These are phyloP conservation scores for Quercus tomentella DNA, from an alignment of 331 rosid genomes.

Conservation along the genomic window DNA sequence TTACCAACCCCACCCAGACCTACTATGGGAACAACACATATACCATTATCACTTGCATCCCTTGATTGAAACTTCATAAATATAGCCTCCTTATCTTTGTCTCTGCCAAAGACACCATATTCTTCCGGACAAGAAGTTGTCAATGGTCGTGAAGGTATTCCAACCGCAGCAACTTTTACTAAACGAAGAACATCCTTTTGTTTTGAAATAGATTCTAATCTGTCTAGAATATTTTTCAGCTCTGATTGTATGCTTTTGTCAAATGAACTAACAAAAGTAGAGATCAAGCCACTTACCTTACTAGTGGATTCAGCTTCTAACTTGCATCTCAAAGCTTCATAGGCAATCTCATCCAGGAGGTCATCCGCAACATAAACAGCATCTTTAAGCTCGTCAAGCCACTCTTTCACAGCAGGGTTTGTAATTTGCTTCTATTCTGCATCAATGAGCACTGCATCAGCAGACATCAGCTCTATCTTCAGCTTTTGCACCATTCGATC, in stretches of 20 bases:
- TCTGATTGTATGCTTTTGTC: slow-evolving; percentile 17
- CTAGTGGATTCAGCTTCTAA: slow-evolving; percentile 18
- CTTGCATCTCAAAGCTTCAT: slow-evolving; percentile 17
- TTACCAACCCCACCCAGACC: slow-evolving; percentile 47
- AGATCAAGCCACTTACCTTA: slow-evolving; percentile 23
- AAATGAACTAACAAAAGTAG: slow-evolving; percentile 9
- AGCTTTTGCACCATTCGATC: slow-evolving; percentile 19
- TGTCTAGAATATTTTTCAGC: slow-evolving; percentile 14
- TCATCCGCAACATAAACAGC: slow-evolving; percentile 32
- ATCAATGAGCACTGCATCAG: slow-evolving; percentile 22
- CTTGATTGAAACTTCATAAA: too few relatives aligned
- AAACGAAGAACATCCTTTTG: slow-evolving; percentile 28
- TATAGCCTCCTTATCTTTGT: too few relatives aligned
- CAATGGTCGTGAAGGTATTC: too few relatives aligned
- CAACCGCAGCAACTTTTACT: slow-evolving; percentile 4
- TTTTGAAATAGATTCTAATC: slow-evolving; percentile 23
- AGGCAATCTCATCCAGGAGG: slow-evolving; percentile 26
- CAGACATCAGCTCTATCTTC: slow-evolving; percentile 27
- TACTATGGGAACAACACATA: slow-evolving; percentile 10
- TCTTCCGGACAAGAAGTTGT: not conserved
- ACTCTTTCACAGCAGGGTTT: slow-evolving; percentile 23
- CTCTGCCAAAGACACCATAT: slow-evolving; percentile 1
- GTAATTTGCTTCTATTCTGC: slow-evolving; percentile 39
- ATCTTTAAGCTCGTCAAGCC: slow-evolving; percentile 33
- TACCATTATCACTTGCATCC: too few relatives aligned